A percentile compares a stretch with the other conserved stretches of the same genome.
These are phyloP conservation scores for Alternaria triticina DNA, from an alignment of 2,329 filamentous ascomycete species.

Conservation along the genomic window DNA sequence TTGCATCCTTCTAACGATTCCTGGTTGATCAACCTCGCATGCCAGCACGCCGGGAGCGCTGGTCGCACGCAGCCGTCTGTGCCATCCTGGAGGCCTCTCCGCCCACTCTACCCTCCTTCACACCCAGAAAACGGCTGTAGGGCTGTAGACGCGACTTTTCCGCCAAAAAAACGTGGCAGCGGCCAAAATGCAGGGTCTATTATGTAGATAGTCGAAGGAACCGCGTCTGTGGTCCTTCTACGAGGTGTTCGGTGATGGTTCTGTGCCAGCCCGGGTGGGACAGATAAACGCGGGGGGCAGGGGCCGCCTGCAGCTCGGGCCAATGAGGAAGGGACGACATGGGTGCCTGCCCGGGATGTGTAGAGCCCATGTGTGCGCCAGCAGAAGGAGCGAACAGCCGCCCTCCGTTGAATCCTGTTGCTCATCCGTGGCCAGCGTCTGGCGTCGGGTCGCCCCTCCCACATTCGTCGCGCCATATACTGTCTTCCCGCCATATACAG, in stretches of 20 bases:
- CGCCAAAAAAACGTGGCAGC: constrained; percentile 39
- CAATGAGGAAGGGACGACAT: constrained; percentile 19
- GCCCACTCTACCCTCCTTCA: constrained; percentile 31
- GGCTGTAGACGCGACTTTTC: constrained; percentile 41
- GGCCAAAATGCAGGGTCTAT: constrained; percentile 34
- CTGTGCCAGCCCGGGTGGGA: constrained; percentile 21
- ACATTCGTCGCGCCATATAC: constrained; percentile 38
- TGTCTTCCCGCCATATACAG: constrained; percentile 38
- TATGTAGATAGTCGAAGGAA: constrained; percentile 33
- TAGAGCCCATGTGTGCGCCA: constrained; percentile 23
- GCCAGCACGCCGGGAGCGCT: constrained; percentile 32
- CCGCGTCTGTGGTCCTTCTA: constrained; percentile 31
- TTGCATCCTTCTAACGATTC: constrained; percentile 27
- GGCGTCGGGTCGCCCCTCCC: constrained; percentile 35
- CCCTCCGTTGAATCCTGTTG: constrained; percentile 32
- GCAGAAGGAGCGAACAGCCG: constrained; percentile 39
- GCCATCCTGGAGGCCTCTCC: constrained; percentile 23
- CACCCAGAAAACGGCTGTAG: constrained; percentile 30
- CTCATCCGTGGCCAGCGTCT: constrained; percentile 38
- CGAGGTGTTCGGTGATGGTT: constrained; percentile 25
- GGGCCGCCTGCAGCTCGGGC: constrained; percentile 16
- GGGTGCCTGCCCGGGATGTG: constrained; percentile 13
- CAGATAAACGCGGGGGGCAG: constrained; percentile 30
- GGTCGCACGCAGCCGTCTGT: constrained; percentile 13
- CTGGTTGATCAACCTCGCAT: constrained; percentile 31